A percentile compares a stretch with the other conserved stretches of the same genome.
These are phyloP conservation scores for Rhizopogon rudus DNA, from an alignment of 768 basidiomycete genomes.

Conservation along the genomic window DNA sequence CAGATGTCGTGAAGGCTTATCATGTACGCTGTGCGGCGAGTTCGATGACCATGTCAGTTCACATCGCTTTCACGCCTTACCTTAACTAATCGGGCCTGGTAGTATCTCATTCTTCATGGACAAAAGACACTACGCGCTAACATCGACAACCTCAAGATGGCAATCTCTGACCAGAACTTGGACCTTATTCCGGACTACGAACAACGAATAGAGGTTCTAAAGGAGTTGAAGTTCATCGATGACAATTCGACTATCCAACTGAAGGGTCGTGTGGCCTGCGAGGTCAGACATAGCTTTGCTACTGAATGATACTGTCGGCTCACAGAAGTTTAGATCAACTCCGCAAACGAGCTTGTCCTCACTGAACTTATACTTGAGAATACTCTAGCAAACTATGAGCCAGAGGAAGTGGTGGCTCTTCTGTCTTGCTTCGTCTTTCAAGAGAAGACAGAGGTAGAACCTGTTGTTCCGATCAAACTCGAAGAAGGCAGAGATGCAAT, in stretches of 20 bases:
- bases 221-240: slow-evolving; percentile 90
- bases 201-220: slow-evolving; percentile 85
- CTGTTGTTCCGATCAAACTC: slow-evolving; percentile 72
- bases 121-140: slow-evolving; percentile 70
- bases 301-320: slow-evolving; percentile 1
- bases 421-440: slow-evolving; percentile 98
- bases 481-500: slow-evolving; percentile 79
- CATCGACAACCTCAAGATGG: slow-evolving; percentile 73
- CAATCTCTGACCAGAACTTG: slow-evolving; percentile 93
- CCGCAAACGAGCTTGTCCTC: slow-evolving; percentile 92
- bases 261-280: slow-evolving; percentile 97
- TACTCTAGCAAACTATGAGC: slow-evolving; percentile 82
- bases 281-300: slow-evolving; percentile 43
- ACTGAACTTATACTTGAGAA: slow-evolving; percentile 98
- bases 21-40: slow-evolving; percentile 56
- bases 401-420: slow-evolving; percentile 94
- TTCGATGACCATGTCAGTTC: slow-evolving; percentile 73
- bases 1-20: slow-evolving; percentile 35
- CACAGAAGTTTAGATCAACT: slow-evolving; percentile 75
- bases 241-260: slow-evolving; percentile 93
- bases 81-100: slow-evolving; percentile 5
- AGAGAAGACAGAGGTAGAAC: slow-evolving; percentile 93
- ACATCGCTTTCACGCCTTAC: not conserved
- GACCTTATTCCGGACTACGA: slow-evolving; percentile 97
- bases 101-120: slow-evolving; percentile 78